Evolutionary conservation across 345 rosid species (phyloP).

Genomic region (Eucalyptus albens): DNA sequence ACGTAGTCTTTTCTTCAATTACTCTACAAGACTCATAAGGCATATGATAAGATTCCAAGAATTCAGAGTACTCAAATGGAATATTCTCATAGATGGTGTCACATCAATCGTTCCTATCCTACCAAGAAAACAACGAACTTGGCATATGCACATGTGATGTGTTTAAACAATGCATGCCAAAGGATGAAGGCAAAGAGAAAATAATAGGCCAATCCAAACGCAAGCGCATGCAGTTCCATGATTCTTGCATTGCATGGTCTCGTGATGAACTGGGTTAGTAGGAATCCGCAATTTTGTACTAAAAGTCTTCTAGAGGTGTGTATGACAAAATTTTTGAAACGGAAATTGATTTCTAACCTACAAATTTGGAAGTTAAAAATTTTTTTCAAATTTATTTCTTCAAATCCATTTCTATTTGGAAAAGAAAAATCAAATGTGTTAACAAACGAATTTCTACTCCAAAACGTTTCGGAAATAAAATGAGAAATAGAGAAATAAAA

Average conservation of each 20-base stretch:
- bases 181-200: not conserved
- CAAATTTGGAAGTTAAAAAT: too few species aligned
- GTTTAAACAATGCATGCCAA: not conserved
- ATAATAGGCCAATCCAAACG: not conserved
- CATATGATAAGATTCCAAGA: not conserved
- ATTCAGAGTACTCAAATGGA: not conserved
- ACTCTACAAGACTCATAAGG: not conserved
- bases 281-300: not conserved
- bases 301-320: not conserved
- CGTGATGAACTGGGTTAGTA: not conserved
- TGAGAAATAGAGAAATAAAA: too few species aligned
- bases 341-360: too few species aligned
- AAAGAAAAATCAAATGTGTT: too few species aligned
- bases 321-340: too few species aligned
- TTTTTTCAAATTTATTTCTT: too few species aligned
- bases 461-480: too few species aligned
- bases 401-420: too few species aligned
- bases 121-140: not conserved
- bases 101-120: not conserved
- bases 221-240: not conserved
- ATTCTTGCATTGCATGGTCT: not conserved
- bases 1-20: not conserved
- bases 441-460: fast-evolving
- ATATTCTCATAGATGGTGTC: not conserved
- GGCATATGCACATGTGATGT: not conserved